A percentile compares a stretch with the other conserved stretches of the same genome.
Conservation (phyloP, 192 early-diverging fungal genomes). For the Rhizoclosmatium globosum region DNA sequence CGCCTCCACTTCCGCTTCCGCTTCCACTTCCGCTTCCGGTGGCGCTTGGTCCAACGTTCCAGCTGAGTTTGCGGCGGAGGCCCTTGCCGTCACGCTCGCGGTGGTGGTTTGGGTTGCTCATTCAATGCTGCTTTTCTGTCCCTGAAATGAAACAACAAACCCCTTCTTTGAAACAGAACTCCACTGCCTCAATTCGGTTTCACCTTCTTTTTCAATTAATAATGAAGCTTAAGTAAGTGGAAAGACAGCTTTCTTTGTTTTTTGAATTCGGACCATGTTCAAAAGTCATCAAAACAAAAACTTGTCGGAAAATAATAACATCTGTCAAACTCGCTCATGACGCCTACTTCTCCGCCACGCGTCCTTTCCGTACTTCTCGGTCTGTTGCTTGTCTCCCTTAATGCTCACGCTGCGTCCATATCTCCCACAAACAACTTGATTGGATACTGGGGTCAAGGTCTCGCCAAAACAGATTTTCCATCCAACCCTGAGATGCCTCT, state of each 20-base stretch:
- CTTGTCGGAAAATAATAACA: too few species aligned
- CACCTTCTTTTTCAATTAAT: too few species aligned
- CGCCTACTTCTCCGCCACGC: too few species aligned
- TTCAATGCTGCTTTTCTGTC: background rate
- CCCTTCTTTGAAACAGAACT: too few species aligned
- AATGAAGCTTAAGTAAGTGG: too few species aligned
- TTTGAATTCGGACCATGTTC: too few species aligned
- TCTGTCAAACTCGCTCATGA: too few species aligned
- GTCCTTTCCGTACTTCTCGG: background rate
- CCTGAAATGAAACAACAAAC: background rate
- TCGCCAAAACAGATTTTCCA: slow-evolving; percentile 23
- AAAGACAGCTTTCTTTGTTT: too few species aligned
- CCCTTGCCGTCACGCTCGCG: too few species aligned
- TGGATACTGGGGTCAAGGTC: slow-evolving; percentile 51
- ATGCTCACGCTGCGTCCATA: background rate
- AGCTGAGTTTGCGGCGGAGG: slow-evolving; percentile 32
- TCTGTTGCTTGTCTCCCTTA: background rate
- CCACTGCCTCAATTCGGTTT: too few species aligned
- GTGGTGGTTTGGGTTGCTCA: background rate
- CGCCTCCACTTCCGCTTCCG: background rate
- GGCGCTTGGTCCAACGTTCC: slow-evolving; percentile 15
- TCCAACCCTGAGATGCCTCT: slow-evolving; percentile 38
- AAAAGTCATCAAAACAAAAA: too few species aligned
- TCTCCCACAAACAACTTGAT: slow-evolving; percentile 30
- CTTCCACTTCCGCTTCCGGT: too few species aligned